Base-by-base conservation (phyloP, 208 protist species). In the Trichomonas vaginalis region DNA sequence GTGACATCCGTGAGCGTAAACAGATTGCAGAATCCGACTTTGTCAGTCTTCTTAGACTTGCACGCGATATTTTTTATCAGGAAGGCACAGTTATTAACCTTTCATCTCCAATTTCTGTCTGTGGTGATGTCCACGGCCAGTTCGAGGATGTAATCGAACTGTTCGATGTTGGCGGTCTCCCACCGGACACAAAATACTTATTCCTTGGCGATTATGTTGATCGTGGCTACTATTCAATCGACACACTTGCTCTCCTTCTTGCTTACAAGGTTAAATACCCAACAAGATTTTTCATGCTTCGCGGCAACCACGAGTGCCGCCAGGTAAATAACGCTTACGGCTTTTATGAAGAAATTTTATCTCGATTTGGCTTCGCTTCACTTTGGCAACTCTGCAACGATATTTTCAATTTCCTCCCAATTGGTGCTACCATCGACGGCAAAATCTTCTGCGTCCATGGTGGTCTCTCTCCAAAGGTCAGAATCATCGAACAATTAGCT, bases 181-280 rank as follows among this genome's bases (percentile, higher is more conserved):
- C 98, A 23, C 98, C 98, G 42, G 98, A 99, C 96, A 99, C 98
- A 23, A 99, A 99, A 96, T 99, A 99, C 96, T 97, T 99, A 23
- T 99, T 99, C 97, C 98, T 99, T 97, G 96, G 96, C 37, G 96
- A 97, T 88, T 97, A 97, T 88, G 96, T 97, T 10, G 96, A 97
- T 62, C 95, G 96, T 82, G 96, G 96, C 48, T 82, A 88, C 27
- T 97, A 90, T 47, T 96, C 96, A n/a, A 35, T 83, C 8, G 96
- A 97, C 61, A 95, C 95, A 12, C 32, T 97, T 37, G 39, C 95
- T 46, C 70, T 96, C 15, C 70, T 97, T 1, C 46, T 96, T 47
- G 48, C 51, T 51, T 82, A 96, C 95, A 96, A 96, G 47, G 27
- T 97, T 14, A 88, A 92, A 35, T 95, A 97, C 47, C 96, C 96